Conservation (phyloP, 2,329 filamentous ascomycete species). For the Pseudogymnoascus sp. region DNA sequence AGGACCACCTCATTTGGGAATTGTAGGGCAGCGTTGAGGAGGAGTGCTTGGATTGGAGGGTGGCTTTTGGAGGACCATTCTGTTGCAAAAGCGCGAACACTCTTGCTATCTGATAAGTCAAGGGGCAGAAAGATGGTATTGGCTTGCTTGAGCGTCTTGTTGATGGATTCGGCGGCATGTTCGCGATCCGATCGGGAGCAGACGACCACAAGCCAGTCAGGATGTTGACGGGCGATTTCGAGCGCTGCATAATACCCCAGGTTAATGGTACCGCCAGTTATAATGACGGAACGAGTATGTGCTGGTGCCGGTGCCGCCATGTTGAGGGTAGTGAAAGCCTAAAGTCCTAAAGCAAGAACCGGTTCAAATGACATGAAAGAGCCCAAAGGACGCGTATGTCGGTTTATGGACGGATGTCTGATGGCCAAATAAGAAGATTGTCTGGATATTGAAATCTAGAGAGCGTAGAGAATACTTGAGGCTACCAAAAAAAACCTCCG, state of each 20-base stretch:
- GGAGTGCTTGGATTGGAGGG: conserved; percentile 35
- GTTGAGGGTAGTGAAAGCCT: not conserved
- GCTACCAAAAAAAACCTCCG: not conserved
- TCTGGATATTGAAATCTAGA: not conserved
- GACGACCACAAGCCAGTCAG: conserved; percentile 34
- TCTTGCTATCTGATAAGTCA: conserved; percentile 32
- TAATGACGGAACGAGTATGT: conserved; percentile 25
- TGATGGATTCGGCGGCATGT: conserved; percentile 34
- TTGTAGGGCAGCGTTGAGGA: conserved; percentile 42
- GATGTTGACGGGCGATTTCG: conserved; percentile 32
- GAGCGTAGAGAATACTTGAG: not conserved
- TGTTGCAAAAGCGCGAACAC: conserved; percentile 33
- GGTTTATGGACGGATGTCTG: not conserved
- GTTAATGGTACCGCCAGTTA: conserved; percentile 38
- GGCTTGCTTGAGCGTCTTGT: conserved; percentile 30
- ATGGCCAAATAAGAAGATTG: not conserved
- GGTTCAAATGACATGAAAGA: not conserved
- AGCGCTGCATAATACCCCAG: conserved; percentile 37
- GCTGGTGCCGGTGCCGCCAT: not conserved
- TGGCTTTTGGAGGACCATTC: conserved; percentile 28
- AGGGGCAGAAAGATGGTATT: conserved; percentile 36
- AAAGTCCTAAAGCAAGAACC: not conserved
- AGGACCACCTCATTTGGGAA: conserved; percentile 30
- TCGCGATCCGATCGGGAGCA: conserved; percentile 35
- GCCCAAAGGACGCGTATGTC: not conserved